Percentiles rank a stretch among this genome's conserved stretches.
These are phyloP conservation scores for Hemerocallis citrina DNA, from an alignment of 106 monocot species.

Conservation along the genomic window DNA sequence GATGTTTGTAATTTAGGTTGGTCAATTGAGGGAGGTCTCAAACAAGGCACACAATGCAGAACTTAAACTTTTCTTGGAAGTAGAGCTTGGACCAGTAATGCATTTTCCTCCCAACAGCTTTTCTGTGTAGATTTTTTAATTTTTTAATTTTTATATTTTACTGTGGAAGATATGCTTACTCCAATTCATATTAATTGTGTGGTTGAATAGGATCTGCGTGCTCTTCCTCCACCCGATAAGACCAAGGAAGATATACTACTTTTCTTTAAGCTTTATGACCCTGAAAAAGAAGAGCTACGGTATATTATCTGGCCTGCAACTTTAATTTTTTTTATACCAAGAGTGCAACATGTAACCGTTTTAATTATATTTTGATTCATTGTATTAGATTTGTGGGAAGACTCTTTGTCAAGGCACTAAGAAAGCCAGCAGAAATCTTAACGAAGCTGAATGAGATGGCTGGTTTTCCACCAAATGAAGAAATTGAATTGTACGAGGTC, in stretches of 20 bases:
- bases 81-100: slow-evolving; percentile 44
- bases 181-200: not conserved
- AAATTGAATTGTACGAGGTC: slow-evolving; percentile 95
- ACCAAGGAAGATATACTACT: slow-evolving; percentile 88
- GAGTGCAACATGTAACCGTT: not conserved
- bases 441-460: slow-evolving; percentile 89
- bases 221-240: slow-evolving; percentile 70
- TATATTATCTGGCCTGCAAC: slow-evolving; percentile 9
- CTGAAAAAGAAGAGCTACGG: slow-evolving; percentile 89
- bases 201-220: slow-evolving; percentile 40
- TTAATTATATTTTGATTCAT: not conserved
- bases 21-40: slow-evolving; percentile 82
- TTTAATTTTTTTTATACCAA: not conserved
- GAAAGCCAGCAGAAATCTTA: slow-evolving; percentile 78
- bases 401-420: slow-evolving; percentile 71
- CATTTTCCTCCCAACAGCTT: not conserved
- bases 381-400: slow-evolving; percentile 70
- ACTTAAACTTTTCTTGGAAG: slow-evolving; percentile 88
- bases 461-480: slow-evolving; percentile 67
- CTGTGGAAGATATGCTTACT: not conserved
- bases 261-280: slow-evolving; percentile 94
- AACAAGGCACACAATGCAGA: slow-evolving; percentile 96
- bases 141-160: no score
- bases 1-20: slow-evolving; percentile 57
- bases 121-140: not conserved